A percentile compares a stretch with the other conserved stretches of the same genome.
Evolutionary conservation across 2,329 filamentous ascomycete species (phyloP).

Genomic region (Lojkania enalia): DNA sequence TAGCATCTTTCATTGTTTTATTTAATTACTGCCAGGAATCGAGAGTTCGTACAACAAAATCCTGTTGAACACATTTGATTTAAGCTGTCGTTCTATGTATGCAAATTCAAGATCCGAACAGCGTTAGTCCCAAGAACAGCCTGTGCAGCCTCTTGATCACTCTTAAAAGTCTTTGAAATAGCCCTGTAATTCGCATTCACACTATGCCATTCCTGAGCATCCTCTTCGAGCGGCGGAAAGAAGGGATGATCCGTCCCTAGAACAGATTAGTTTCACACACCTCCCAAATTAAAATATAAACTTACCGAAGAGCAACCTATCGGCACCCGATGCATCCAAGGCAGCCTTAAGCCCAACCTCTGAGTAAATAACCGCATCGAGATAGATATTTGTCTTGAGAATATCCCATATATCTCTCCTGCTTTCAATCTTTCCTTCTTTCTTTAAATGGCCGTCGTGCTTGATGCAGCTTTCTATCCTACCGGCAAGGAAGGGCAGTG

Average conservation of each 20-base stretch:
- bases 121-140: conserved; percentile 65
- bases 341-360: conserved; percentile 73
- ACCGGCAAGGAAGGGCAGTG: conserved; percentile 84
- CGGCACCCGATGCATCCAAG: conserved; percentile 66
- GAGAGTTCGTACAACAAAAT: too few relatives aligned
- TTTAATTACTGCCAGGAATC: too few relatives aligned
- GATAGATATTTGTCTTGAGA: conserved; percentile 75
- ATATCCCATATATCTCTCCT: conserved; percentile 66
- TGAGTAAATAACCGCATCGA: conserved; percentile 85
- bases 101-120: conserved; percentile 52
- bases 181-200: conserved; percentile 63
- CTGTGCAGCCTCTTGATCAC: conserved; percentile 49
- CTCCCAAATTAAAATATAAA: conserved; percentile 8
- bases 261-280: conserved; percentile 9
- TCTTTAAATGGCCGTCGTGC: conserved; percentile 77
- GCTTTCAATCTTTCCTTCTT: conserved; percentile 61
- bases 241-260: conserved; percentile 77
- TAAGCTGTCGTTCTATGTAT: not conserved
- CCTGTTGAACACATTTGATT: too few relatives aligned
- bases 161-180: conserved; percentile 57
- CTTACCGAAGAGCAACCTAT: conserved; percentile 73
- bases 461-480: conserved; percentile 84
- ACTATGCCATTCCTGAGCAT: conserved; percentile 70
- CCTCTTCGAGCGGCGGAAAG: conserved; percentile 72
- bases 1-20: too few relatives aligned